These are phyloP conservation scores for Skeletonema grethae DNA, from an alignment of 108 stramenopile species.

Conservation along the genomic window DNA sequence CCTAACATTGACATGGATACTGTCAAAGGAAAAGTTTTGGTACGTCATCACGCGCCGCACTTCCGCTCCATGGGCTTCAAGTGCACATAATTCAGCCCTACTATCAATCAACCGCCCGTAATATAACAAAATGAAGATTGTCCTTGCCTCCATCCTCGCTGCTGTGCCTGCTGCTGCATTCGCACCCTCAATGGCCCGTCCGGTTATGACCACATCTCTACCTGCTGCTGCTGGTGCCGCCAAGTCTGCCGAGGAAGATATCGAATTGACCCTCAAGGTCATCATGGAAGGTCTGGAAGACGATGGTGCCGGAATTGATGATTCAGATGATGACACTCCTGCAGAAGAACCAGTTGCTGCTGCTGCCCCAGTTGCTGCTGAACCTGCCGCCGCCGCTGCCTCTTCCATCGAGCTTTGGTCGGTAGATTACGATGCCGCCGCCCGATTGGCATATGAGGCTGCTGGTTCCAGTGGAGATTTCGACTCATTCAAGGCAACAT, in stretches of 20 bases:
- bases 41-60: background rate
- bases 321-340: conserved; percentile 41
- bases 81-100: background rate
- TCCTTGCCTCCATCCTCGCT: conserved; percentile 27
- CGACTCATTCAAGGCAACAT: conserved; percentile 52
- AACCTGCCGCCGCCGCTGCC: conserved; percentile 21
- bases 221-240: conserved; percentile 32
- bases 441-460: conserved; percentile 55
- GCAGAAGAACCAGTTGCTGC: conserved; percentile 10
- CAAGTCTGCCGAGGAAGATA: conserved; percentile 62
- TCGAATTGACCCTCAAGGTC: conserved; percentile 65
- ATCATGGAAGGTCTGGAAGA: conserved; percentile 41
- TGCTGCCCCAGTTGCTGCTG: conserved; percentile 7
- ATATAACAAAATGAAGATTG: conserved; percentile 32
- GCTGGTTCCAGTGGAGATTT: conserved; percentile 57
- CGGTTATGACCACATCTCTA: conserved; percentile 8
- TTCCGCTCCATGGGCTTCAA: background rate
- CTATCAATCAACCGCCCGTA: background rate
- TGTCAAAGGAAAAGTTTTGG: background rate
- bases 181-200: conserved; percentile 22
- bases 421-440: conserved; percentile 57
- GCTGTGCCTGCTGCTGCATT: conserved; percentile 36
- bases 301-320: conserved; percentile 23
- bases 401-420: conserved; percentile 41
- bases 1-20: too few species aligned